Evolutionary conservation across 345 rosid genomes (phyloP), one percentile per base, ranked within the genome.

Genomic region (Mangifera indica): DNA sequence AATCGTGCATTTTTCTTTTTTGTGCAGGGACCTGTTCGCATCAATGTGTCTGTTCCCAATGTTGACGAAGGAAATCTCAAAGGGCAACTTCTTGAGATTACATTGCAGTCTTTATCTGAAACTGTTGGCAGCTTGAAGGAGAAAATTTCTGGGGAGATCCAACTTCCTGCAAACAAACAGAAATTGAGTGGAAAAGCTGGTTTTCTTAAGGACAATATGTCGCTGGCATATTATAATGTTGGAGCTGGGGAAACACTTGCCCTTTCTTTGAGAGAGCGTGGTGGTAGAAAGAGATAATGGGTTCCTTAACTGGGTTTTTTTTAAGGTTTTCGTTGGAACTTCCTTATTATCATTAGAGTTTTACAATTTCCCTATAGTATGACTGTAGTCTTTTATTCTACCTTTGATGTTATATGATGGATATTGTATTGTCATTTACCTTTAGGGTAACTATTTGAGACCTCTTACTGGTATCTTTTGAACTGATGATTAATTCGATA

Each of bases 71-170:
- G 90, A 67, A 87, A 82, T 76, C 84, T 84, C 49, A 84, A 83
- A 78, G 90, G 90, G 44, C 90, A 87, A 74, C 76, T 77, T 63
- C 63, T 87, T 82, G 90, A 84, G 79, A 84, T 87, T 48, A 70
- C 76, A 13, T 76, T 84, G 74, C 88, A 81, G 80, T 82, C 90
- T 2, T 51, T 84, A 62, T 84, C 84, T 25, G 90, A 87, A 69
- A 84, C 85, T 29, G 84, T 87, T 64, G 81, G 81, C 62, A 87
- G 91, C 77, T 78, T 87, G 78, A 87, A 87, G 72, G 91, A 87
- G 80, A 87, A 87, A 78, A 84, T 87, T 45, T 87, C 90, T 2
- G 90, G 90, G 73, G 87, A 82, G 82, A 84, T 81, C 68, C 90
- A 87, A 73, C 85, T 87, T 66, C 85, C 85, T 17, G 81, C 90